A percentile compares a stretch with the other conserved stretches of the same genome.
phyloP scores from a whole-genome alignment of 2,329 filamentous ascomycete genomes.

The Ophiostoma ips region DNA sequence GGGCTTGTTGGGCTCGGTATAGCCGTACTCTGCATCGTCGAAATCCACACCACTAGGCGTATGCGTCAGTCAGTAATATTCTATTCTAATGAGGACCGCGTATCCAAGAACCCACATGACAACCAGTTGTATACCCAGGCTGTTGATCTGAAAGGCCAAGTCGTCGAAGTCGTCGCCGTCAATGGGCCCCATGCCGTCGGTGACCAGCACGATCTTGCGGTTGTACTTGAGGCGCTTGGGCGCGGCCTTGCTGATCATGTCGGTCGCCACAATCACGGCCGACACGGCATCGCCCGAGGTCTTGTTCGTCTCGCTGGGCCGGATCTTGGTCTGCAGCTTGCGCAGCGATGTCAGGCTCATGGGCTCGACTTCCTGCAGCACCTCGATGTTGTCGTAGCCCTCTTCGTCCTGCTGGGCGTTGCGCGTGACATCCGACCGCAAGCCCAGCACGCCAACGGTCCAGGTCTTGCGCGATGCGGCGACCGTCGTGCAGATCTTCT shows the following conservation, averaged over 20 bases:
- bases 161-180: constrained; percentile 56
- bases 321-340: constrained; percentile 47
- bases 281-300: constrained; percentile 68
- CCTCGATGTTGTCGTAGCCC: constrained; percentile 67
- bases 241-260: constrained; percentile 61
- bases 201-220: constrained; percentile 70
- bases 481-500: constrained; percentile 69
- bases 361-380: constrained; percentile 54
- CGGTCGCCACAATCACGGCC: constrained; percentile 69
- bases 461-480: constrained; percentile 55
- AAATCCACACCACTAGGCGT: constrained; percentile 83
- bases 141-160: constrained; percentile 61
- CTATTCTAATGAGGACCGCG: too few species aligned
- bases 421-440: constrained; percentile 64
- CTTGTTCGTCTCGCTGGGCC: constrained; percentile 48
- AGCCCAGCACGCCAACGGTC: constrained; percentile 63
- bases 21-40: constrained; percentile 77
- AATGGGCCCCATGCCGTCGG: constrained; percentile 62
- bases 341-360: constrained; percentile 56
- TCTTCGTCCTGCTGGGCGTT: constrained; percentile 53
- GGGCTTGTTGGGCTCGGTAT: constrained; percentile 82
- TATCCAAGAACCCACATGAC: constrained; percentile 49
- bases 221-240: constrained; percentile 74
- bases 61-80: background rate
- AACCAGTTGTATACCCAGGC: constrained; percentile 61